Conservation (phyloP, 257 asterid genomes). For the Solanum paucissectum region DNA sequence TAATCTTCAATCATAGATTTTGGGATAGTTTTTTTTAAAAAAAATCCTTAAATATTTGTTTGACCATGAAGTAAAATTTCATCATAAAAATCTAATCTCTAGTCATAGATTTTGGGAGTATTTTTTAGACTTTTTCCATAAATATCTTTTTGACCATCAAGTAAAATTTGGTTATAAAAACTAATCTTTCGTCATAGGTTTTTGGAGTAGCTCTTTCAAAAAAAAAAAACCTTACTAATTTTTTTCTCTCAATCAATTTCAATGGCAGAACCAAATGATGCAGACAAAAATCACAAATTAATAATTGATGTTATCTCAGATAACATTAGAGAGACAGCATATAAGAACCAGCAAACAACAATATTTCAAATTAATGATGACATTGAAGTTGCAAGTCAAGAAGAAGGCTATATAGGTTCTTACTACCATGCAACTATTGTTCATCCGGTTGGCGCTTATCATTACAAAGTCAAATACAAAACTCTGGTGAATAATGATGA, state of each 20-base stretch:
- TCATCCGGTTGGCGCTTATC: background rate
- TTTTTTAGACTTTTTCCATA: background rate
- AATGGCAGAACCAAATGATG: background rate
- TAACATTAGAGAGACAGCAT: background rate
- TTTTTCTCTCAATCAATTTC: background rate
- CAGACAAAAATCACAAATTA: background rate
- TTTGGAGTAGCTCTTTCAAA: background rate
- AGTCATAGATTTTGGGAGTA: background rate
- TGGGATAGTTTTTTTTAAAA: background rate
- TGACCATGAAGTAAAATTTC: background rate
- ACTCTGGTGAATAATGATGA: background rate
- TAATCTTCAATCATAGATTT: too few relatives aligned
- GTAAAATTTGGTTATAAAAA: background rate
- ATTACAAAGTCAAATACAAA: background rate
- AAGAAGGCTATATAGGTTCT: background rate
- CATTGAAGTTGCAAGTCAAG: background rate
- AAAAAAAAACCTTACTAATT: too few relatives aligned
- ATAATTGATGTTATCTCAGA: background rate
- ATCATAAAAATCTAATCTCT: background rate
- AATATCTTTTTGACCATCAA: background rate
- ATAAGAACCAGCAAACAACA: background rate
- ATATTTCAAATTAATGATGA: background rate
- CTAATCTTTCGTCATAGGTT: too few relatives aligned
- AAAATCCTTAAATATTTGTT: background rate
- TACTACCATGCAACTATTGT: background rate